phyloP scores from a whole-genome alignment of 2,329 filamentous ascomycete species.

The Diplocarpon rosae region DNA sequence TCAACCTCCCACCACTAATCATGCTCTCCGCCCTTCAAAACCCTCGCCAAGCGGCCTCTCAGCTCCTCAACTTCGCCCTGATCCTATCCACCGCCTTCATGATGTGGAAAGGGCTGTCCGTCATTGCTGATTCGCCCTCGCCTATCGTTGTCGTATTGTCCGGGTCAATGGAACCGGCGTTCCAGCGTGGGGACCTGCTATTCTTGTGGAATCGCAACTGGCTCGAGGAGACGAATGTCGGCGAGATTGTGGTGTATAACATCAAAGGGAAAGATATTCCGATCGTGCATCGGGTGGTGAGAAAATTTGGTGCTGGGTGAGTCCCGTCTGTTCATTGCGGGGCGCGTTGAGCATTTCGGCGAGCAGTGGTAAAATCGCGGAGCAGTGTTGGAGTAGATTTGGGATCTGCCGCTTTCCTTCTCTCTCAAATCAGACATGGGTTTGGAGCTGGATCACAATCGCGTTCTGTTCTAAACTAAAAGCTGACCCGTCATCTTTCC shows the following conservation, averaged over 20 bases:
- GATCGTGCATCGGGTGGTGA: slow-evolving; percentile 87
- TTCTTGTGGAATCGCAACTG: slow-evolving; percentile 47
- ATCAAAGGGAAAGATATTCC: slow-evolving; percentile 84
- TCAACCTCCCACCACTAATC: neutral
- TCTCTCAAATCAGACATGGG: too few species aligned
- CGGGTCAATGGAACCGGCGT: slow-evolving; percentile 50
- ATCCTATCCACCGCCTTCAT: slow-evolving; percentile 65
- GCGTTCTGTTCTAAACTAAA: too few species aligned
- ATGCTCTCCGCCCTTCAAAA: slow-evolving; percentile 50
- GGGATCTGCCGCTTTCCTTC: too few species aligned
- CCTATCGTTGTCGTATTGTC: slow-evolving; percentile 52
- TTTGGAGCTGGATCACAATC: too few species aligned
- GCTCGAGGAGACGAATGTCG: slow-evolving; percentile 49
- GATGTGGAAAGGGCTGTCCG: slow-evolving; percentile 61
- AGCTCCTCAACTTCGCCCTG: slow-evolving; percentile 62
- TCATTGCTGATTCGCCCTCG: slow-evolving; percentile 48
- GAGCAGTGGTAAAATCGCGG: too few species aligned
- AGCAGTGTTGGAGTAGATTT: too few species aligned
- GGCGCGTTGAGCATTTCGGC: too few species aligned
- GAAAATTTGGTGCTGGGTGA: slow-evolving; percentile 53
- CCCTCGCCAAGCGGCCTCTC: slow-evolving; percentile 53
- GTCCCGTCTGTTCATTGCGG: slow-evolving; percentile 19
- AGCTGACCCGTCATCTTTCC: too few species aligned
- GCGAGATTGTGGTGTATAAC: slow-evolving; percentile 67
- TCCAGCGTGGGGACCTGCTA: slow-evolving; percentile 46